Percentiles rank a stretch among this genome's conserved stretches.
These are phyloP conservation scores for Chaetomium cochliodes DNA, from an alignment of 495 filamentous ascomycete genomes.

Conservation along the genomic window DNA sequence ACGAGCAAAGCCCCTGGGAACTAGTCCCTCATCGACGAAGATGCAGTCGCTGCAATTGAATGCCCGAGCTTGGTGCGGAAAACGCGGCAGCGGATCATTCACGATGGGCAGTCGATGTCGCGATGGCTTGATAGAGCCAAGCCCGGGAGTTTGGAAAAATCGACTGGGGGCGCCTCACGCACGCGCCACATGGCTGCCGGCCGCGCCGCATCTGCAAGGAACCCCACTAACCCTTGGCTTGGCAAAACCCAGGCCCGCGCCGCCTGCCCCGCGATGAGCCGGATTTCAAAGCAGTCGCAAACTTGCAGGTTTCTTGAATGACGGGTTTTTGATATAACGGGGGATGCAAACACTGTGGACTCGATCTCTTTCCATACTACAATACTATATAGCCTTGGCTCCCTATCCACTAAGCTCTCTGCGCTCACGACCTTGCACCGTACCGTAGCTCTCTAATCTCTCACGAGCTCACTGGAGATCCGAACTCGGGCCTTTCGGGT, in stretches of 20 bases:
- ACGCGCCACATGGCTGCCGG: conserved; percentile 12
- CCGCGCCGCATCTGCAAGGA: not conserved
- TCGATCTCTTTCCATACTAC: no score
- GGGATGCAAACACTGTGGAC: not conserved
- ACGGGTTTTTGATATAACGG: not conserved
- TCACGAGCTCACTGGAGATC: no score
- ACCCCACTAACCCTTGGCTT: not conserved
- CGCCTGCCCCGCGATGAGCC: conserved; percentile 17
- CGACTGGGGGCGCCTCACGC: conserved; percentile 16
- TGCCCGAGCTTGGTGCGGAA: not conserved
- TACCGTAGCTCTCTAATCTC: not conserved
- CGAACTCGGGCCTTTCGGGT: not conserved
- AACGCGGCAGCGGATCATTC: not conserved
- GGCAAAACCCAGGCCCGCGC: conserved; percentile 3
- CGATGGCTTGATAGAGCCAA: conserved; percentile 23
- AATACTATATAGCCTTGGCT: not conserved
- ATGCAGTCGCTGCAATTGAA: conserved; percentile 2
- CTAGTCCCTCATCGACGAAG: conserved; percentile 32
- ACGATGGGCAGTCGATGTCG: conserved; percentile 14
- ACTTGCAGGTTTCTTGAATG: not conserved
- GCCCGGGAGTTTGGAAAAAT: conserved; percentile 20
- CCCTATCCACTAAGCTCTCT: not conserved
- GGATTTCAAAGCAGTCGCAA: conserved; percentile 46
- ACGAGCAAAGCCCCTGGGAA: conserved; percentile 25
- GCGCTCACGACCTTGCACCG: not conserved